Conservation (phyloP, 31 red algal genomes). For the Odonthalia washingtoniensis region DNA sequence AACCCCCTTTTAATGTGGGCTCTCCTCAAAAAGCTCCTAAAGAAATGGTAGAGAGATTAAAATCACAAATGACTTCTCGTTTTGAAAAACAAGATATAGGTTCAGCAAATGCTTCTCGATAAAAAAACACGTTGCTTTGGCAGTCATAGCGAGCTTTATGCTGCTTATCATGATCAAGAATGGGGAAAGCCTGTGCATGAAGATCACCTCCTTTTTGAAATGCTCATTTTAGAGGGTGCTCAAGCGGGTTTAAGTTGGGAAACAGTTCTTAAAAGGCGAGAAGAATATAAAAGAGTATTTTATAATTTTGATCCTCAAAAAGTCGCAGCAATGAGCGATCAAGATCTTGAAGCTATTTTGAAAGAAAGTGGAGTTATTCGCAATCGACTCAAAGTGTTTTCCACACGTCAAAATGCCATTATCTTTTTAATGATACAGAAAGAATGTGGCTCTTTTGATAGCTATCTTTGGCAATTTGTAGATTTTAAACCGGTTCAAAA, state of each 20-base stretch:
- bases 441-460: slow-evolving; percentile 36
- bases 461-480: slow-evolving; percentile 72
- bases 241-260: slow-evolving; percentile 84
- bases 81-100: no score
- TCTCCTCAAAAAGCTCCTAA: no score
- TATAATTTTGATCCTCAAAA: slow-evolving; percentile 59
- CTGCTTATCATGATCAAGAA: slow-evolving; percentile 83
- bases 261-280: slow-evolving; percentile 62
- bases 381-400: slow-evolving; percentile 55
- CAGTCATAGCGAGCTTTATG: no score
- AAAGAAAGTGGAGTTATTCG: slow-evolving; percentile 68
- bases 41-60: no score
- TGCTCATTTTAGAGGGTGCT: slow-evolving; percentile 68
- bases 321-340: slow-evolving; percentile 50
- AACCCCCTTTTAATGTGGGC: no score
- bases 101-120: no score
- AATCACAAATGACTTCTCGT: no score
- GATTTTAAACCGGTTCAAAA: slow-evolving; percentile 46
- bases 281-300: slow-evolving; percentile 68
- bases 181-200: slow-evolving; percentile 79
- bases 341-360: slow-evolving; percentile 52
- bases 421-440: slow-evolving; percentile 57
- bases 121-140: no score
- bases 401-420: slow-evolving; percentile 57
- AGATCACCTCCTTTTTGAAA: slow-evolving; percentile 70